Percentiles rank a stretch among this genome's conserved stretches.
These are phyloP conservation scores for Epichloe sp. DNA, from an alignment of 2,329 filamentous ascomycete species.

Conservation along the genomic window DNA sequence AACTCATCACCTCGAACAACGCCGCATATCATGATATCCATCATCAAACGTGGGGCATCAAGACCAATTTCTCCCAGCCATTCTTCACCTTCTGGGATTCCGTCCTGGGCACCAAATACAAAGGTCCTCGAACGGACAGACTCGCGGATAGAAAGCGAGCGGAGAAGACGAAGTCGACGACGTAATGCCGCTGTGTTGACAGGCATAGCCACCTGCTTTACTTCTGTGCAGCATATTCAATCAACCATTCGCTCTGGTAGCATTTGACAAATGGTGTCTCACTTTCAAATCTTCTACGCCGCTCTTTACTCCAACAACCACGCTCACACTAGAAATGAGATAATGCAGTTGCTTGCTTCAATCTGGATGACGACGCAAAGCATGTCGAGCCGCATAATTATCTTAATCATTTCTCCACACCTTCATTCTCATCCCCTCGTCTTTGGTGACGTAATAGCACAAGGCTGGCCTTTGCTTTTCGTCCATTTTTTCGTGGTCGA, in stretches of 20 bases:
- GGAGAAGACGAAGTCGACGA: slow-evolving; percentile 13
- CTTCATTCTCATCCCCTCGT: background rate
- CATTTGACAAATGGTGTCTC: background rate
- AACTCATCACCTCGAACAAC: slow-evolving; percentile 87
- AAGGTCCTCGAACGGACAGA: slow-evolving; percentile 39
- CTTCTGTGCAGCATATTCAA: background rate
- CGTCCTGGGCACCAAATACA: slow-evolving; percentile 70
- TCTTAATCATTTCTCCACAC: background rate
- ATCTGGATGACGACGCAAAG: background rate
- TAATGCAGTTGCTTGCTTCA: background rate
- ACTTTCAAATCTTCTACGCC: background rate
- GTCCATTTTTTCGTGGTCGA: background rate
- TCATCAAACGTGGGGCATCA: slow-evolving; percentile 98
- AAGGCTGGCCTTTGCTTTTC: slow-evolving; percentile 1
- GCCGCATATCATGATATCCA: slow-evolving; percentile 96
- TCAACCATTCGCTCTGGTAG: background rate
- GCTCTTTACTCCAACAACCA: background rate
- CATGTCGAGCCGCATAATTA: background rate
- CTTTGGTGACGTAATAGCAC: background rate
- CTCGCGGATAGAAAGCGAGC: slow-evolving; percentile 26
- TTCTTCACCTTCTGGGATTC: slow-evolving; percentile 96
- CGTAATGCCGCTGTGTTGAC: background rate
- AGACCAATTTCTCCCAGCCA: slow-evolving; percentile 81
- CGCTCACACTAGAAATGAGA: background rate
- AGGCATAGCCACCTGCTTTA: background rate